Base-by-base conservation (phyloP, 164 flowering plant genomes). In the Warburgia ugandensis region DNA sequence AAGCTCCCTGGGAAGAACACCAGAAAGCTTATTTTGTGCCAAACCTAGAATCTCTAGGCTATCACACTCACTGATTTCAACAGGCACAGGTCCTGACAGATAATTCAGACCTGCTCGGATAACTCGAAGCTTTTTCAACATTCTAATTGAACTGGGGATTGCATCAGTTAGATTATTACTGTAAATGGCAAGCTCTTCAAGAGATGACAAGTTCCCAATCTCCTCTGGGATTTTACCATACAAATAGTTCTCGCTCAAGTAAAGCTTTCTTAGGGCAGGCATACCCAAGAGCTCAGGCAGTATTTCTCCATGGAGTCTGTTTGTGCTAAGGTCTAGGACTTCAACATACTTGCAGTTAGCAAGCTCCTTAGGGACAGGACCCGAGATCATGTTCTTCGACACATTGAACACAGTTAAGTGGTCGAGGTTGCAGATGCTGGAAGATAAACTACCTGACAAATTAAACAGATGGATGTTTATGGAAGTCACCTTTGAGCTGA, bases 81-180 rank as follows among this genome's bases (percentile, higher is more conserved):
- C 38, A 2, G 85, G 90, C 30, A 85, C 27, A 33, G 62, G 75
- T 45, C 90, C 90, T 23, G 83, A 75, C 37, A 85, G 67, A 2
- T 56, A 63, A 67, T 83, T 85, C 60, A 73, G 81, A 22, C 95
- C 90, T 23, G 77, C 87, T 36, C 95, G 76, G 56, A 83, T 73
- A 1, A 50, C 69, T 27, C 17, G 60, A 71, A 85, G 52, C 11
- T 56, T 73, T 67, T 40, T 73, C 20, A 85, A 73, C 22, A 75
- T 78, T 36, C 90, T 81, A 33, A 83, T 37, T 3, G 95, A 80
- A 35, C 30, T 62, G 36, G 90, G 95, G 58, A 85, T 23, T 1
- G 81, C 51, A 20, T 87, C 95, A 1, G 73, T 70, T 47, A 85
- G 44, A 29, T 73, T 71, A 63, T 85, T 85, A 20, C 83, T 68